These are phyloP conservation scores for Leishmania tarentolae DNA, from an alignment of 208 protist genomes.

Conservation along the genomic window DNA sequence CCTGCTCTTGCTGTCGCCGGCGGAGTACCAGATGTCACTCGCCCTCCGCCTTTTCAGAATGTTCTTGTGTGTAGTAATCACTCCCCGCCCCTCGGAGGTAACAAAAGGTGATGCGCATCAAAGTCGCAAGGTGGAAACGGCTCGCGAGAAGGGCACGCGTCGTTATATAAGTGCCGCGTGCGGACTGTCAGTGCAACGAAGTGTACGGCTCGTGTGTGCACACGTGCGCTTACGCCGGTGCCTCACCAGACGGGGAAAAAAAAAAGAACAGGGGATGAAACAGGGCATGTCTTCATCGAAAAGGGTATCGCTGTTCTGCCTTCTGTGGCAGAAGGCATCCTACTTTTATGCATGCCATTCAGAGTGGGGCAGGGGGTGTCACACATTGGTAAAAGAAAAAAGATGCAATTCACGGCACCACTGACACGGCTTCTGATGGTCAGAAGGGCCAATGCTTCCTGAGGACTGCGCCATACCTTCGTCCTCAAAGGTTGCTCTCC, in stretches of 20 bases:
- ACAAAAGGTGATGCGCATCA: background rate
- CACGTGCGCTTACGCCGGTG: no score
- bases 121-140: no score
- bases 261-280: background rate
- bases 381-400: background rate
- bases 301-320: background rate
- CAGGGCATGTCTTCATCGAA: background rate
- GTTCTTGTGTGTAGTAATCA: background rate
- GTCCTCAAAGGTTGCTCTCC: background rate
- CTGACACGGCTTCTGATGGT: background rate
- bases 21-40: background rate
- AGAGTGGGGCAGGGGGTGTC: background rate
- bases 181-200: background rate
- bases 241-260: background rate
- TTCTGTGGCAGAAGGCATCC: background rate
- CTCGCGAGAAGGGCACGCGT: background rate
- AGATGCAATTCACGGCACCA: background rate
- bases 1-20: no score
- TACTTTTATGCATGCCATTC: no score
- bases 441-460: background rate
- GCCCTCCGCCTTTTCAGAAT: background rate
- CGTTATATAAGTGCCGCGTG: background rate
- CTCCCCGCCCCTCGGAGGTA: no score
- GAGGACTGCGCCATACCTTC: no score
- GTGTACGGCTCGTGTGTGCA: background rate